Conservation (phyloP, 208 protist genomes). For the Leishmania martiniquensis region DNA sequence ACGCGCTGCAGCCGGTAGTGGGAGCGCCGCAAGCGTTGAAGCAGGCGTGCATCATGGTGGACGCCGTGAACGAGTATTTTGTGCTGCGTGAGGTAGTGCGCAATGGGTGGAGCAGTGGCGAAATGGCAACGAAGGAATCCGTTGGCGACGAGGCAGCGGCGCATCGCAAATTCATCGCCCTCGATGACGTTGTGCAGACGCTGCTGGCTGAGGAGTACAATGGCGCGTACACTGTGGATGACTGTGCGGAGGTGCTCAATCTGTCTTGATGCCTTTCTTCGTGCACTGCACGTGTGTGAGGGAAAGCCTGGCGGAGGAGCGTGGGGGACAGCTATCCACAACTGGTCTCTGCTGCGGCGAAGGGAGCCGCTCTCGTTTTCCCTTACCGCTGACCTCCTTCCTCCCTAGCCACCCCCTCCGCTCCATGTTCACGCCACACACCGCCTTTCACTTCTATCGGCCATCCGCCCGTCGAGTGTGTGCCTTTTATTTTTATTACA, state of each 20-base stretch:
- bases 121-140: not conserved
- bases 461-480: not conserved
- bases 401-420: not conserved
- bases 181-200: constrained; percentile 35
- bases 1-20: constrained; percentile 31
- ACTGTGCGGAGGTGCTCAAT: constrained; percentile 47
- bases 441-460: not conserved
- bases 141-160: not conserved
- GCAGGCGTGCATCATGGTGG: constrained; percentile 52
- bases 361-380: not conserved
- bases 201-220: constrained; percentile 49
- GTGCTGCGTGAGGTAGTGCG: constrained; percentile 24
- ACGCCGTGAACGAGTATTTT: constrained; percentile 56
- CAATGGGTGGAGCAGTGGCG: not conserved
- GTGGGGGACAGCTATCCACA: not conserved
- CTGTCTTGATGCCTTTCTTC: not conserved
- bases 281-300: not conserved
- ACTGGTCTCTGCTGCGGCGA: not conserved
- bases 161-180: constrained; percentile 21
- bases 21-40: constrained; percentile 41
- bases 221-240: constrained; percentile 37
- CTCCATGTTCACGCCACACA: not conserved
- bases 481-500: not conserved
- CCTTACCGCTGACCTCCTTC: not conserved
- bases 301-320: not conserved